Base-by-base conservation (phyloP, 139 green algal species). In the Medakamo hakoo region DNA sequence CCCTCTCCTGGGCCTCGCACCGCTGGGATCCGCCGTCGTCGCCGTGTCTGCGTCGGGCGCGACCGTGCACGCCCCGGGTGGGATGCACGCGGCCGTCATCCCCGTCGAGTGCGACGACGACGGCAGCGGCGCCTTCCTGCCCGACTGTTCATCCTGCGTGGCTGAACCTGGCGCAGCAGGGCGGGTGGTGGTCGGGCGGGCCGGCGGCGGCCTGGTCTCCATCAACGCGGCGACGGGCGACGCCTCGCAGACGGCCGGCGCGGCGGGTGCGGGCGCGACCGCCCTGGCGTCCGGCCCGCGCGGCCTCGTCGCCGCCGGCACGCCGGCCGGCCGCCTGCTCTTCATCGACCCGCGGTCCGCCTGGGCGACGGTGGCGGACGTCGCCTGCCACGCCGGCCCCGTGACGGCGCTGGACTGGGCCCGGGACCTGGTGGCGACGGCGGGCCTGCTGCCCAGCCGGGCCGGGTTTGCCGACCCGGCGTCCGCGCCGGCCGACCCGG, bases 381-480 rank as follows among this genome's bases (percentile, higher is more conserved):
- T 84, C 27, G 55, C 73, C 20, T 82, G 83, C 21, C 79, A 90
- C 59, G 28, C 64, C 3, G 83, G 74, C 24, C 83, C 79, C 14
- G 64, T 94, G 55, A 70, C 65, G 2, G 73, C 67, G 0, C 28
- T 92, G 64, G 84, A 88, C 52, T 71, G 68, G 0, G 49, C 68
- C 3, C 76, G 67, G 0, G 76, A 88, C 62, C 67, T 86, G 20
- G 31, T 91, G 49, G 83, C 72, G 2, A 86, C 78, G 14, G 66
- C 30, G 77, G 85, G 30, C 76, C 77, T 62, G 65, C 61, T 52
- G 58, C 69, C 60, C 73, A 80, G 4, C 62, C 62, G 64, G 80
- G 80, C 1, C 26, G 64, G 2, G 29, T 78, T 5, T 85, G 28
- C 40, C 40, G 9, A 9, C 40, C 40, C 40, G 9, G 9, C 9